Conservation (phyloP, 1,284 basidiomycete genomes). For the Kwoniella shivajii region DNA sequence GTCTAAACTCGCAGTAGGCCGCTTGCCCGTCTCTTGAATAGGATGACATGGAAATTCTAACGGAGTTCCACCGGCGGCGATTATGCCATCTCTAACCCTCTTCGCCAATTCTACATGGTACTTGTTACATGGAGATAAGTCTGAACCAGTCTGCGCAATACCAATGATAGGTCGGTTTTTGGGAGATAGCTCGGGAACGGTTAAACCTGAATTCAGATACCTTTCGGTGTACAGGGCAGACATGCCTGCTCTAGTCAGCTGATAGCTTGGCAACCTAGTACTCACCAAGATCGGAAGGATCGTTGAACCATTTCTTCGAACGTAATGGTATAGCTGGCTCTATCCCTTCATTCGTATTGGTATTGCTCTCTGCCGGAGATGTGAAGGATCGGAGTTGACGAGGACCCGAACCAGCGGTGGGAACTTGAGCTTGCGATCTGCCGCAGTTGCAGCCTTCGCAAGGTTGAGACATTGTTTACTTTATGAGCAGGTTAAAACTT, state of each 20-base stretch:
- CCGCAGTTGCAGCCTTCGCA: conserved; percentile 41
- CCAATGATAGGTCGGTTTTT: conserved; percentile 90
- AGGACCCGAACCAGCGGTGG: conserved; percentile 6
- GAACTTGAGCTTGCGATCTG: conserved; percentile 16
- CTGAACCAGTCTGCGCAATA: conserved; percentile 61
- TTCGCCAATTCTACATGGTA: conserved; percentile 52
- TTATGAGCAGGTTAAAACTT: too few species aligned
- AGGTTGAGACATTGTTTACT: conserved; percentile 12
- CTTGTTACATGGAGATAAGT: conserved; percentile 50
- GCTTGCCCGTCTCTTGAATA: conserved; percentile 54
- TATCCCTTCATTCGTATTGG: conserved; percentile 32
- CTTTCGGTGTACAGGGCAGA: conserved; percentile 48
- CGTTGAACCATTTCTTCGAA: conserved; percentile 51
- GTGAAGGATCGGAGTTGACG: conserved; percentile 44
- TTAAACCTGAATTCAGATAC: conserved; percentile 51
- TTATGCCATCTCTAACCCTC: conserved; percentile 52
- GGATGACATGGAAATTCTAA: conserved; percentile 55
- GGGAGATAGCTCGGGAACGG: conserved; percentile 28
- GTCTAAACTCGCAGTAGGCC: conserved; percentile 52
- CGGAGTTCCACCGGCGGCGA: conserved; percentile 52
- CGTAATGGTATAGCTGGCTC: conserved; percentile 44
- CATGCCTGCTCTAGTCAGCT: conserved; percentile 29
- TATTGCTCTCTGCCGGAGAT: conserved; percentile 32
- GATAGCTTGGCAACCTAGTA: background rate
- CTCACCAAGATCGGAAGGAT: conserved; percentile 43